Percentiles rank a stretch among this genome's conserved stretches.
Evolutionary conservation across 805 yeast species (phyloP).

Genomic region (Wickerhamiella allomyrinae): DNA sequence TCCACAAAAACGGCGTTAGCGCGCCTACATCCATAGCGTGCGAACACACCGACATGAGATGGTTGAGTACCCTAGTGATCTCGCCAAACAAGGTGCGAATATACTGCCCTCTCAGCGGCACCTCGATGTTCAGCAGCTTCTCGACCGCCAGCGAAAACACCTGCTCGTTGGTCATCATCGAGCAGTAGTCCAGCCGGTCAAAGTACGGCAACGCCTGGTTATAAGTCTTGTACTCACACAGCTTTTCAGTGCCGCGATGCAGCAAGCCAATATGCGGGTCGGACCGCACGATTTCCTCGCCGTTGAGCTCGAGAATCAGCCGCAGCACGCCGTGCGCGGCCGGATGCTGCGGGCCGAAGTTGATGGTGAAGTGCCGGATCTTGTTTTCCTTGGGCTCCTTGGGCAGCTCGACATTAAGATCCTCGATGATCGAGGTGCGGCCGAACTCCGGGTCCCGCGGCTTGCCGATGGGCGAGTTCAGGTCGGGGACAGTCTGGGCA

Average conservation of each 20-base stretch:
- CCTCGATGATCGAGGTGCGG: constrained; percentile 22
- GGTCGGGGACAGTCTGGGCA: constrained; percentile 14
- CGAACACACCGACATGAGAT: constrained; percentile 70
- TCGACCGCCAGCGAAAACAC: constrained; percentile 75
- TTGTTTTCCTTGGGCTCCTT: constrained; percentile 25
- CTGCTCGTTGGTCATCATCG: constrained; percentile 85
- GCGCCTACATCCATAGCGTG: constrained; percentile 96
- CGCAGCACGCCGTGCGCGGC: constrained; percentile 90
- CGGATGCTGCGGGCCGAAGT: constrained; percentile 89
- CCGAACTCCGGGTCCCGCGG: constrained; percentile 22
- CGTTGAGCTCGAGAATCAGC: constrained; percentile 70
- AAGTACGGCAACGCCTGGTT: constrained; percentile 81
- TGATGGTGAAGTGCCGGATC: constrained; percentile 77
- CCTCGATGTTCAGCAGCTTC: constrained; percentile 69
- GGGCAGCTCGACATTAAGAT: constrained; percentile 16
- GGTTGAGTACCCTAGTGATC: constrained; percentile 70
- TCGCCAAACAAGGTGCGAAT: constrained; percentile 78
- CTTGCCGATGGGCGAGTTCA: constrained; percentile 21
- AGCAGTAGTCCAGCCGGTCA: constrained; percentile 70
- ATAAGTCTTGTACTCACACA: constrained; percentile 74
- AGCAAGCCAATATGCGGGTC: constrained; percentile 83
- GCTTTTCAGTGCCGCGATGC: constrained; percentile 81
- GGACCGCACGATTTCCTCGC: constrained; percentile 74
- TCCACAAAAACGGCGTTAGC: constrained; percentile 85
- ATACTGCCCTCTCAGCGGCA: constrained; percentile 73